phyloP scores from a whole-genome alignment of 768 basidiomycete species.

The Nevesoporus exiguus region DNA sequence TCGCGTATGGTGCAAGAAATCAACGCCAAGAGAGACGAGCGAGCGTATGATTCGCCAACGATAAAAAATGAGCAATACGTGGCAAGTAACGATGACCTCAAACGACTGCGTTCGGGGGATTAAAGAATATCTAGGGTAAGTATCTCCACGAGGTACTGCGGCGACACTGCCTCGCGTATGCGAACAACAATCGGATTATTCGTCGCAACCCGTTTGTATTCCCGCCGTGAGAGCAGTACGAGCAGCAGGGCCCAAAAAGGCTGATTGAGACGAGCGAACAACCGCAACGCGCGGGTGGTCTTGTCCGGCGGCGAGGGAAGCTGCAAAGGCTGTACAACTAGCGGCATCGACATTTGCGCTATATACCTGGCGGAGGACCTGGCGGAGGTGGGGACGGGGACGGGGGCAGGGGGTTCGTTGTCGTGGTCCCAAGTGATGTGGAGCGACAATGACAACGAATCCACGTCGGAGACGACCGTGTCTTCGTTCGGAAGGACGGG shows the following conservation, averaged over 20 bases:
- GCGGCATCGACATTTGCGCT: not conserved
- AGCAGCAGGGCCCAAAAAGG: slow-evolving; percentile 12
- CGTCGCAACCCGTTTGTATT: slow-evolving; percentile 19
- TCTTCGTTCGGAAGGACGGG: slow-evolving; percentile 19
- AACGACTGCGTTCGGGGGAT: not conserved
- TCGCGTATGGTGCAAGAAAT: too few species aligned
- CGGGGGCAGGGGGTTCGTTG: not conserved
- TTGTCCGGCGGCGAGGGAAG: slow-evolving; percentile 15
- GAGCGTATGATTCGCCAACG: too few species aligned
- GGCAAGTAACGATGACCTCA: too few species aligned
- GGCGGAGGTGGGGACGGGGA: not conserved
- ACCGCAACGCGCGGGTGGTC: slow-evolving; percentile 10
- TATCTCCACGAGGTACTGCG: slow-evolving; percentile 9
- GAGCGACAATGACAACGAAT: not conserved
- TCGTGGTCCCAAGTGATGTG: not conserved
- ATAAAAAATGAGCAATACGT: too few species aligned
- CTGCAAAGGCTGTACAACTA: not conserved
- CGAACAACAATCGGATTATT: slow-evolving; percentile 14
- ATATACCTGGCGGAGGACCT: too few species aligned
- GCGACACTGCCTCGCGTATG: slow-evolving; percentile 6
- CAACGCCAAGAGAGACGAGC: too few species aligned
- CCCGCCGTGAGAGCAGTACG: slow-evolving; percentile 3
- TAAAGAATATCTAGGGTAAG: slow-evolving; percentile 15
- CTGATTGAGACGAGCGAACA: slow-evolving; percentile 7
- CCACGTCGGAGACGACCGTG: slow-evolving; percentile 12